These are phyloP conservation scores for Erigeron philadelphicus DNA, from an alignment of 140 eudicot species.

Conservation along the genomic window DNA sequence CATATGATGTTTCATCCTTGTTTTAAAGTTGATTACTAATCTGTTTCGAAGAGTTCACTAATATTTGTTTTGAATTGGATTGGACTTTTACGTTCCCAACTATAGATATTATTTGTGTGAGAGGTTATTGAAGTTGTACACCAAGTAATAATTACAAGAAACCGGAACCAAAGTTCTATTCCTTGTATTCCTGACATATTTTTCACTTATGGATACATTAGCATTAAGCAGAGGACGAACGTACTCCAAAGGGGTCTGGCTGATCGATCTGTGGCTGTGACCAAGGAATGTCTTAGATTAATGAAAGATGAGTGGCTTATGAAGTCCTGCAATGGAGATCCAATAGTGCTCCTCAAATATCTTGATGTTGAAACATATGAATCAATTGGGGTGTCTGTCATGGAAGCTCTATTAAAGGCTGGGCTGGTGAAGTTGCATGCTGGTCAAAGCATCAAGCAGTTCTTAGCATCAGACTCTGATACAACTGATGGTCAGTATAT, in stretches of 20 bases:
- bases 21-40: background rate
- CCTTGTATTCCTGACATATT: constrained; percentile 13
- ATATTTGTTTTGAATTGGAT: background rate
- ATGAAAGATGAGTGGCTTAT: constrained; percentile 92
- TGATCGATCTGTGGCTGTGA: constrained; percentile 75
- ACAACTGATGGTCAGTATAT: constrained; percentile 55
- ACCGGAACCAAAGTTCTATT: background rate
- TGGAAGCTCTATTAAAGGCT: constrained; percentile 62
- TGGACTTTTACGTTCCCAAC: background rate
- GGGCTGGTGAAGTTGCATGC: constrained; percentile 61
- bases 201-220: constrained; percentile 16
- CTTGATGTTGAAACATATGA: constrained; percentile 98
- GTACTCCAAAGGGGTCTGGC: constrained; percentile 88
- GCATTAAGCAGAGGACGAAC: constrained; percentile 79
- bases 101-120: background rate
- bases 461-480: constrained; percentile 32
- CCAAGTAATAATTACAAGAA: background rate
- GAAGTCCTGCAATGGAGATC: constrained; percentile 80
- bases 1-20: background rate
- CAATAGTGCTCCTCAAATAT: constrained; percentile 71
- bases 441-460: constrained; percentile 53
- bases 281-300: constrained; percentile 71
- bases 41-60: background rate
- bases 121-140: background rate
- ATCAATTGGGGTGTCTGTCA: constrained; percentile 72